Percentiles rank a stretch among this genome's conserved stretches.
Conservation (phyloP, 164 flowering plant genomes). For the Macadamia integrifolia region DNA sequence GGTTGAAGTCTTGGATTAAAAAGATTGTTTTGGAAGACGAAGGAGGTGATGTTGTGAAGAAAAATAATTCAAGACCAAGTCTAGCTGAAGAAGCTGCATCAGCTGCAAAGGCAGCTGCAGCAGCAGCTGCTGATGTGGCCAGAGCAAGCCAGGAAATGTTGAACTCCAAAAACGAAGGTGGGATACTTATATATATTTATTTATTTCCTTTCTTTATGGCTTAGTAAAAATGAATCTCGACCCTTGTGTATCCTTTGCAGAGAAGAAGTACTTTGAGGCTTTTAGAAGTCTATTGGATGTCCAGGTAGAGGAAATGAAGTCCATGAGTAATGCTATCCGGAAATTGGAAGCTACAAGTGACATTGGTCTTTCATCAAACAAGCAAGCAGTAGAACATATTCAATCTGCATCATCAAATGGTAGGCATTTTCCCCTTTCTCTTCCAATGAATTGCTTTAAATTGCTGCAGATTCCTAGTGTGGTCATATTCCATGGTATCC, state of each 20-base stretch:
- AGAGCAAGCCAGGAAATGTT: constrained; percentile 81
- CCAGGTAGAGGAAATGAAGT: constrained; percentile 81
- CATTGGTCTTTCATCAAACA: no score
- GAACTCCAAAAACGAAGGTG: constrained; percentile 70
- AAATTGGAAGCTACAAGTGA: constrained; percentile 57
- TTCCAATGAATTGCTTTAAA: background rate
- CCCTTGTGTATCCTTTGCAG: constrained; percentile 27
- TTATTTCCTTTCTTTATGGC: background rate
- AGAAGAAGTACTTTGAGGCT: constrained; percentile 56
- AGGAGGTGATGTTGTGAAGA: constrained; percentile 40
- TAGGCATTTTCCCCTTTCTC: background rate
- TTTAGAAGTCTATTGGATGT: constrained; percentile 44
- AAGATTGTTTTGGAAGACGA: constrained; percentile 71
- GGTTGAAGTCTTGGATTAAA: constrained; percentile 90
- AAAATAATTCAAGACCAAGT: constrained; percentile 43
- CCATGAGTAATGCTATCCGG: constrained; percentile 56
- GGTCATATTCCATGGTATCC: background rate
- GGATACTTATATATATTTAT: background rate
- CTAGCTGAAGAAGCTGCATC: constrained; percentile 82
- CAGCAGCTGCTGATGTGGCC: constrained; percentile 88
- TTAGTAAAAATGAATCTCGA: background rate
- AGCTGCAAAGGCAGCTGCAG: constrained; percentile 92
- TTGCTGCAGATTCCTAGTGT: background rate
- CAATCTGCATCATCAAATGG: constrained; percentile 16
- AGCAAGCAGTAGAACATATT: constrained; percentile 4